phyloP scores from a whole-genome alignment of 2,329 filamentous ascomycete species.

The Epichloe sp. region DNA sequence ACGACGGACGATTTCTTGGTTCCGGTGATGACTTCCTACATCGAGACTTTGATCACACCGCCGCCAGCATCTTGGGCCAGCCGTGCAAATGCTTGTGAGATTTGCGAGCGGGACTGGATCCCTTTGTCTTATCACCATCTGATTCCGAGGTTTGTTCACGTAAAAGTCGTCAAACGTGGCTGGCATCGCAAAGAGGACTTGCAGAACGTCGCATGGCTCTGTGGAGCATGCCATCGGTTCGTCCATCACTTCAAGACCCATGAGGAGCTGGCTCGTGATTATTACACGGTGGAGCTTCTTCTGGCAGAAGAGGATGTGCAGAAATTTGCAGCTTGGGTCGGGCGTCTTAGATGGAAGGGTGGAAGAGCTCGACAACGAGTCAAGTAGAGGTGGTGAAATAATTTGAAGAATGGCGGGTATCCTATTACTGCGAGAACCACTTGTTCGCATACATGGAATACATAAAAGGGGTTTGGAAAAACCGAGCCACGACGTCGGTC shows the following conservation, averaged over 20 bases:
- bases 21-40: constrained; percentile 50
- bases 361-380: background rate
- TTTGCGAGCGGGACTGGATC: constrained; percentile 64
- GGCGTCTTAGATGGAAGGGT: constrained; percentile 61
- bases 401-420: too few relatives aligned
- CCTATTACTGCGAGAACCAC: background rate
- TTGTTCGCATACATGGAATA: background rate
- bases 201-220: constrained; percentile 76
- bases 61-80: constrained; percentile 52
- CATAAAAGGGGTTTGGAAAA: too few relatives aligned
- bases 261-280: constrained; percentile 63
- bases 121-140: constrained; percentile 74
- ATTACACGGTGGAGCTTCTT: constrained; percentile 60
- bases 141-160: constrained; percentile 67
- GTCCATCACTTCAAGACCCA: constrained; percentile 65
- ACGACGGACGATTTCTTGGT: constrained; percentile 43
- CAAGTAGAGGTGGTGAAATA: background rate
- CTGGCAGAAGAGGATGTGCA: constrained; percentile 57
- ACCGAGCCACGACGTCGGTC: too few relatives aligned
- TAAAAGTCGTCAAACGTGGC: constrained; percentile 60
- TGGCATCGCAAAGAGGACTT: constrained; percentile 68
- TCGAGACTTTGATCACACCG: constrained; percentile 40
- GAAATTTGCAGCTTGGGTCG: constrained; percentile 61
- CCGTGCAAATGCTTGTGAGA: constrained; percentile 51
- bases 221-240: constrained; percentile 70